Percentiles rank a stretch among this genome's conserved stretches.
Evolutionary conservation across 2,329 filamentous ascomycete genomes (phyloP).

Genomic region (Talaromyces funiculosus): DNA sequence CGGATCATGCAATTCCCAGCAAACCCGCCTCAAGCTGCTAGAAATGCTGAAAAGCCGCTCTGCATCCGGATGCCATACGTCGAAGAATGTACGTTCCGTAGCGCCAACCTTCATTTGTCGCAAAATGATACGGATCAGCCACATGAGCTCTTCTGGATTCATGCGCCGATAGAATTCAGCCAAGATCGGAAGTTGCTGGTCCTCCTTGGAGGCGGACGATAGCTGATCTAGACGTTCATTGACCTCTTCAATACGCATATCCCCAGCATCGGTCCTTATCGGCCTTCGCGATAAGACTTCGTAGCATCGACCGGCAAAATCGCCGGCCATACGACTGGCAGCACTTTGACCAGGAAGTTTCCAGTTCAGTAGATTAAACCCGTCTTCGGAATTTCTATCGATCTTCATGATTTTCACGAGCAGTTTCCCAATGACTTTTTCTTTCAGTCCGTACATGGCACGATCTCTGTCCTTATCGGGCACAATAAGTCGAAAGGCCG

Average conservation of each 20-base stretch:
- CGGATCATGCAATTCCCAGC: slow-evolving; percentile 83
- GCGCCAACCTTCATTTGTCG: slow-evolving; percentile 71
- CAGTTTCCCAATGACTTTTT: slow-evolving; percentile 81
- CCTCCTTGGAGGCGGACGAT: slow-evolving; percentile 68
- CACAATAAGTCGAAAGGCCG: slow-evolving; percentile 82
- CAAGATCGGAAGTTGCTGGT: slow-evolving; percentile 77
- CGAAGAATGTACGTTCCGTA: slow-evolving; percentile 81
- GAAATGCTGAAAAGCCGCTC: slow-evolving; percentile 81
- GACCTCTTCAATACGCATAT: slow-evolving; percentile 82
- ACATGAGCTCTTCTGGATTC: slow-evolving; percentile 89
- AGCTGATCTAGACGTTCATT: slow-evolving; percentile 79
- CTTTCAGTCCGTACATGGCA: slow-evolving; percentile 89
- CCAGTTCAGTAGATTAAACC: slow-evolving; percentile 80
- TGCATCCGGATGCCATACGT: slow-evolving; percentile 74
- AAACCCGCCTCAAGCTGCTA: slow-evolving; percentile 81
- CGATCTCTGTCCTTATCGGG: slow-evolving; percentile 90
- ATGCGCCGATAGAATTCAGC: slow-evolving; percentile 80
- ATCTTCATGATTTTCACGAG: slow-evolving; percentile 92
- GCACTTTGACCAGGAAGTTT: slow-evolving; percentile 71
- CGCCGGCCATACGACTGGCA: slow-evolving; percentile 66
- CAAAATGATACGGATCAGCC: slow-evolving; percentile 89
- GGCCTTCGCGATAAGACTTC: slow-evolving; percentile 81
- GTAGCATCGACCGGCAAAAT: slow-evolving; percentile 85
- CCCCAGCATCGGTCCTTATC: slow-evolving; percentile 65
- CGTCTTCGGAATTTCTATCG: slow-evolving; percentile 83